Base-by-base conservation (phyloP, 768 basidiomycete genomes). In the Boletus sp. region DNA sequence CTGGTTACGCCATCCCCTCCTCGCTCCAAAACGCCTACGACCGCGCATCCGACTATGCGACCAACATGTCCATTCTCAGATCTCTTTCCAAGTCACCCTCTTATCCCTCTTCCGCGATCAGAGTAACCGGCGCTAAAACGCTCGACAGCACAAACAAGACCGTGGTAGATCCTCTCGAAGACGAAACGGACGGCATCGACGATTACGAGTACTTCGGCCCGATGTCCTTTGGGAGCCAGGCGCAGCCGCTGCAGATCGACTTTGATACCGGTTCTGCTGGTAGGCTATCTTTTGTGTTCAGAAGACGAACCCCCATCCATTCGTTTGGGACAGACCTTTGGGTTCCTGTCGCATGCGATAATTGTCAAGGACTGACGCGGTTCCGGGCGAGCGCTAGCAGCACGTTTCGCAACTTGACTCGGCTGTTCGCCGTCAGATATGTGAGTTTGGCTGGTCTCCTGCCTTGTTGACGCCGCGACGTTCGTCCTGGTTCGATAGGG, bases 191-290 rank as follows among this genome's bases (percentile, higher is more conserved):
- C 20, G 74, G 71, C 17, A 55, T 56, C 29, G 59, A 77, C 42
- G 81, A 84, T 55, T 57, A 79, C 30, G 67, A 80, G 52, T 85
- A 84, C 64, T 83, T 79, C 52, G 68, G 70, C 20, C 35, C 41
- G 5, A 52, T 86, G 47, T 36, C 60, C 6, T 75, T 89, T 50
- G 89, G 88, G 10, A 83, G 83, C 17, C 80, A 80, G 1, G 61
- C 72, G 1, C 85, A 87, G 67, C 51, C 59, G 20, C 63, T 89
- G 17, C 73, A 77, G 3, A 77, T 89, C 35, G 81, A 86, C 67
- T 73, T 89, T 60, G 88, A 90, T 68, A 89, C 87, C 3, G 85
- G 87, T 49, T 85, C 83, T 7, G 62, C 66, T 18, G 66, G 66
- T 69, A 35, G 9, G 59, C 1, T 40, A 2, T 33, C 17, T 15